phyloP scores from a whole-genome alignment of 2,329 filamentous ascomycete genomes.

The Aotearoamyces nothofagi region DNA sequence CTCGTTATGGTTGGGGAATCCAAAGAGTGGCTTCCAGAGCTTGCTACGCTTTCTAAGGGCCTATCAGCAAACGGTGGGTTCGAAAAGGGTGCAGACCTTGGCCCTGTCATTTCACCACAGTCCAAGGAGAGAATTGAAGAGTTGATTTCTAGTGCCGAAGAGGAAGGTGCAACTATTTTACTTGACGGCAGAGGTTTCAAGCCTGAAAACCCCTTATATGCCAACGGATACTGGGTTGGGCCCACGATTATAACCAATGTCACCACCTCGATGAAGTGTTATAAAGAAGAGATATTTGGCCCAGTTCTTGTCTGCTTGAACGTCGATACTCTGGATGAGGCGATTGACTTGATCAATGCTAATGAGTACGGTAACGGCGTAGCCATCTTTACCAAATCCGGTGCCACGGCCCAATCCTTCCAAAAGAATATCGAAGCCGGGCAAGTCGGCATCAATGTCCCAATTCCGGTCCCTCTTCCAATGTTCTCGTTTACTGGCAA shows the following conservation, averaged over 20 bases:
- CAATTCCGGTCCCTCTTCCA: slow-evolving; percentile 52
- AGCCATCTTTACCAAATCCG: slow-evolving; percentile 70
- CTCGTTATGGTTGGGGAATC: slow-evolving; percentile 75
- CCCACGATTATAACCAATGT: slow-evolving; percentile 76
- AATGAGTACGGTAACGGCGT: slow-evolving; percentile 83
- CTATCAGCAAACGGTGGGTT: slow-evolving; percentile 70
- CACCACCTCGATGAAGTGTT: slow-evolving; percentile 68
- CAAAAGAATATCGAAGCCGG: slow-evolving; percentile 70
- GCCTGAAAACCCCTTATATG: slow-evolving; percentile 65
- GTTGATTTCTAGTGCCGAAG: slow-evolving; percentile 61
- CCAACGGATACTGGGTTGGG: slow-evolving; percentile 73
- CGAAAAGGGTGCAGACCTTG: slow-evolving; percentile 64
- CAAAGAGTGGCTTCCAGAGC: slow-evolving; percentile 65
- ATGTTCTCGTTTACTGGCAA: slow-evolving; percentile 63
- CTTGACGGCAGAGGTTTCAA: slow-evolving; percentile 64
- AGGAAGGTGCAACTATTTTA: slow-evolving; percentile 70
- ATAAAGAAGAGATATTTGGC: slow-evolving; percentile 74
- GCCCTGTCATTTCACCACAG: slow-evolving; percentile 67
- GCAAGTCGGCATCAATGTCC: slow-evolving; percentile 76
- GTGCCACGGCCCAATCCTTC: slow-evolving; percentile 64
- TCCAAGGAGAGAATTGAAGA: slow-evolving; percentile 66
- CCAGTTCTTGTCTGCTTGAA: slow-evolving; percentile 73
- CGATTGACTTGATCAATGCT: slow-evolving; percentile 66
- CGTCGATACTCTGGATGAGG: slow-evolving; percentile 63
- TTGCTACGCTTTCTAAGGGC: slow-evolving; percentile 59